These are phyloP conservation scores for Hansenula sp. DNA, from an alignment of 1,139 yeast genomes.

Conservation along the genomic window DNA sequence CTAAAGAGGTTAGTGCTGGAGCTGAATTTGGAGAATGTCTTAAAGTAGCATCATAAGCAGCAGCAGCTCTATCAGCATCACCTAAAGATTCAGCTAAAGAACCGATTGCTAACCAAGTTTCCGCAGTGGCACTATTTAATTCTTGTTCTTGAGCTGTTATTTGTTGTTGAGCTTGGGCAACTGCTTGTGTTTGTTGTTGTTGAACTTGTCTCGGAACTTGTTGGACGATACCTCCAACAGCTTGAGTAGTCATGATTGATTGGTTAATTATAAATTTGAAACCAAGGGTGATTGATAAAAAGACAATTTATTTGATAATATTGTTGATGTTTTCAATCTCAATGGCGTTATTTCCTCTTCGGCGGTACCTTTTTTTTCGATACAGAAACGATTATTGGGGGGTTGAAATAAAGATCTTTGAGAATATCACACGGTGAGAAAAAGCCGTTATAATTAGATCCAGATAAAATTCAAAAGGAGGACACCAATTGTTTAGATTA, in stretches of 20 bases:
- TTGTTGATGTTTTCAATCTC: not conserved
- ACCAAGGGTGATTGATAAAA: no score
- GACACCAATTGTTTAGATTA: no score
- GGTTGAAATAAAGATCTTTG: no score
- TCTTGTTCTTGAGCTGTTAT: slow-evolving; percentile 12
- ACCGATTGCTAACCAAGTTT: slow-evolving; percentile 92
- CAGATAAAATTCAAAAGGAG: no score
- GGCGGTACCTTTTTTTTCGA: no score
- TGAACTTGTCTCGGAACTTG: not conserved
- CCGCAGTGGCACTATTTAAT: slow-evolving; percentile 69
- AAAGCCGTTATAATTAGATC: no score
- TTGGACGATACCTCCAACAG: not conserved
- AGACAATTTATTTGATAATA: no score
- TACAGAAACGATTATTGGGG: no score
- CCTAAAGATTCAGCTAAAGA: slow-evolving; percentile 87
- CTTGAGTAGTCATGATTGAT: slow-evolving; percentile 1
- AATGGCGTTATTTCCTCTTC: no score
- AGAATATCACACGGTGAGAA: no score
- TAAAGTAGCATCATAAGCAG: slow-evolving; percentile 86
- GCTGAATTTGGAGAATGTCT: slow-evolving; percentile 84
- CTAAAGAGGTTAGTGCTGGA: slow-evolving; percentile 79
- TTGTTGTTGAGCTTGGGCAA: slow-evolving; percentile 2
- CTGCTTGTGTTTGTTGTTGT: not conserved
- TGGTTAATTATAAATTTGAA: no score
- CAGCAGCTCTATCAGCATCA: slow-evolving; percentile 83